Percentiles rank a stretch among this genome's conserved stretches.
phyloP scores from a whole-genome alignment of 106 monocot species.

The Allium fistulosum region DNA sequence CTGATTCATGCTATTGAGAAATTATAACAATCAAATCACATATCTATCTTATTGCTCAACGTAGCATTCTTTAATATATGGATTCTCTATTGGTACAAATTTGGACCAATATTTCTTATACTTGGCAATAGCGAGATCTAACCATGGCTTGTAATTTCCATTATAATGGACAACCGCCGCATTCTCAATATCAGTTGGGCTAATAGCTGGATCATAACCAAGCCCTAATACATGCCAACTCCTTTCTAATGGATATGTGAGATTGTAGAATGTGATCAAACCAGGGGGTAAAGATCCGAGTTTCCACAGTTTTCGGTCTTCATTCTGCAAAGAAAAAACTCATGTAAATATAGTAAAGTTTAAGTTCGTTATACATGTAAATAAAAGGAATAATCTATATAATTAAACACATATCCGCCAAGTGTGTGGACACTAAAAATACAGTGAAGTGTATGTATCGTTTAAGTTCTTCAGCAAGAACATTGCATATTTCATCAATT shows the following conservation, averaged over 20 bases:
- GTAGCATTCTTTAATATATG: conserved; percentile 13
- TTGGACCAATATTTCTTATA: conserved; percentile 47
- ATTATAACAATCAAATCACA: too few species aligned
- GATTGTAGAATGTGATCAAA: conserved; percentile 60
- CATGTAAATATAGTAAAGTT: neutral
- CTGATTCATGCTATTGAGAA: too few species aligned
- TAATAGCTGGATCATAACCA: conserved; percentile 53
- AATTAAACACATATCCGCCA: too few species aligned
- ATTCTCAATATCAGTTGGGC: conserved; percentile 20
- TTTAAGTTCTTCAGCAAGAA: too few species aligned
- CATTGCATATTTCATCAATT: too few species aligned
- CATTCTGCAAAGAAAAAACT: conserved; percentile 29
- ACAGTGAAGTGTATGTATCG: too few species aligned
- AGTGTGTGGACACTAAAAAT: too few species aligned
- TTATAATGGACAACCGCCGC: conserved; percentile 66
- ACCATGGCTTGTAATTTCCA: conserved; percentile 70
- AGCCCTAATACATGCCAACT: conserved; percentile 69
- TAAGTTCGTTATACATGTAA: neutral
- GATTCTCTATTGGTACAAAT: conserved; percentile 10
- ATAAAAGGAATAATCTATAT: too few species aligned
- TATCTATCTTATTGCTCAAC: neutral
- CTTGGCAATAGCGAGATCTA: conserved; percentile 47
- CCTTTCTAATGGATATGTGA: conserved; percentile 51
- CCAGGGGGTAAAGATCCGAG: conserved; percentile 62
- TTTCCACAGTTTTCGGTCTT: conserved; percentile 59